Base-by-base conservation (phyloP, 176 grass and related monocot species). In the Oryza meridionalis region DNA sequence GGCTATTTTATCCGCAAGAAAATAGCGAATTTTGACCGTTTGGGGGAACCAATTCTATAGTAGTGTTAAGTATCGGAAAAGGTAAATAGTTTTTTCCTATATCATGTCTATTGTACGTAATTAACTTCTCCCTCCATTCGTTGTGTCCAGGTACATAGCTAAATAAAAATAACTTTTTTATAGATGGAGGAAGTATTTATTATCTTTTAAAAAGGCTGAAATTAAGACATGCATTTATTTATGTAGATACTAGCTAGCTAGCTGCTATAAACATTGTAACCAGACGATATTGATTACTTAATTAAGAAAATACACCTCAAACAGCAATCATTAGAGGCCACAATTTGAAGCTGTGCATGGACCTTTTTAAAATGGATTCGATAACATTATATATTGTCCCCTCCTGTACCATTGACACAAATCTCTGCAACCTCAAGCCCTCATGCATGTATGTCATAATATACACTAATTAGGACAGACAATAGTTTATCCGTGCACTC, bases 311-410 rank as follows among this genome's bases (percentile, higher is more conserved):
- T 55, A 37, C 51, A 72, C 58, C 62, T n/a, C 10, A 45, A 62
- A 81, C 71, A 17, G 16, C 76, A 89, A 76, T 89, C 71, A 89
- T 85, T 89, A 46, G 32, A 70, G 2, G 1, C 70, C 82, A 85
- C 70, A 50, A 76, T 70, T 88, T 84, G 50, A 70, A 70, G 22
- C 31, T 71, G 47, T 85, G 14, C 49, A 71, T 71, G 76, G 15
- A 9, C 51, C 16, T 59, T 85, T 85, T 81, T 76, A 67, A 93
- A 88, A 76, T 88, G 78, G 67, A 53, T 49, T 59, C 80, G 81
- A 45, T 74, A 83, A 85, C 69, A 80, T 93, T 65, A 75, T 88
- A 27, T 79, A 46, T 33, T 44, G 44, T 67, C 62, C 72, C 45
- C 29, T 74, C 27, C 50, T 14, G 77, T 76, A 51, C 77, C 73